Conservation (phyloP, 192 early-diverging fungal genomes). For the Coemansia sp. region DNA sequence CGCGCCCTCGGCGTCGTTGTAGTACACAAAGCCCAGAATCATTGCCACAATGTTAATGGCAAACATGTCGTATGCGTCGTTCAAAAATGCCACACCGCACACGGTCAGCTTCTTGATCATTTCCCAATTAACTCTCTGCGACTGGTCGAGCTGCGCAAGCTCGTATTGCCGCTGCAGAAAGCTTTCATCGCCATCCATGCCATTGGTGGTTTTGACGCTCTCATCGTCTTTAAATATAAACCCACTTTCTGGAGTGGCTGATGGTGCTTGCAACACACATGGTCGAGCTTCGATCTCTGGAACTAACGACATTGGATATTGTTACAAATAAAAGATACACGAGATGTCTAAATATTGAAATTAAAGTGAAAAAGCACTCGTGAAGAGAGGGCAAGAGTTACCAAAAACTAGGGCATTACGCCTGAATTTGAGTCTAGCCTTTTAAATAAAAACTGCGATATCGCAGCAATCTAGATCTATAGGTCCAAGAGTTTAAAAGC, state of each 20-base stretch:
- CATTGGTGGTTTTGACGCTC: not conserved
- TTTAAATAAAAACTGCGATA: too few relatives aligned
- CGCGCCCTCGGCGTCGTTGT: conserved; percentile 33
- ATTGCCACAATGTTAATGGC: conserved; percentile 86
- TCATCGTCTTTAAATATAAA: not conserved
- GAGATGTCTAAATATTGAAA: not conserved
- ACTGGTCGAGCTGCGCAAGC: conserved; percentile 55
- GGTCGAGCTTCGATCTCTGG: conserved; percentile 9
- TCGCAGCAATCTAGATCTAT: too few relatives aligned
- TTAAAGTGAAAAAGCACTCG: not conserved
- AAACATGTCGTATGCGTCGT: conserved; percentile 93
- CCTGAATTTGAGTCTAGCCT: not conserved
- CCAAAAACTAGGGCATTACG: not conserved
- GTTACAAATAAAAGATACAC: not conserved
- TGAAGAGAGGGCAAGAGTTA: not conserved
- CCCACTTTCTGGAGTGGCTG: not conserved
- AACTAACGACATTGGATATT: conserved; percentile 10
- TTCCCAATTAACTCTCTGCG: conserved; percentile 65
- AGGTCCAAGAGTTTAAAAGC: too few relatives aligned
- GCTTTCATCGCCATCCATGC: conserved; percentile 30
- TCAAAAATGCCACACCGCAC: conserved; percentile 82
- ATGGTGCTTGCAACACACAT: not conserved
- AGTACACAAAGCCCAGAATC: conserved; percentile 79
- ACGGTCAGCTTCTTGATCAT: conserved; percentile 73
- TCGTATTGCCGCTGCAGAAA: conserved; percentile 42